Base-by-base conservation (phyloP, 441 rosid species). In the Breynia disticha region DNA sequence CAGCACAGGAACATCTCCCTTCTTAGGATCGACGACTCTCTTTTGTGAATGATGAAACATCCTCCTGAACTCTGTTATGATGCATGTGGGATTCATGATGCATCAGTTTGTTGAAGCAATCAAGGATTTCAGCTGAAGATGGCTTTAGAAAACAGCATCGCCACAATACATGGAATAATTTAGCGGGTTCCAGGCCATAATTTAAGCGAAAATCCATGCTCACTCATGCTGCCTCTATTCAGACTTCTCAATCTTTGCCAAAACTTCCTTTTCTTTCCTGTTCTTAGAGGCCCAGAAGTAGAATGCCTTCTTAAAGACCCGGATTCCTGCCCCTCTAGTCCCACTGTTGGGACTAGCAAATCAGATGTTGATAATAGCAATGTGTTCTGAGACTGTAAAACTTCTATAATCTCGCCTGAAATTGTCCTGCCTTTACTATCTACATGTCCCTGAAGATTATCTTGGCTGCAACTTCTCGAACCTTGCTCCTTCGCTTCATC, bases 181-280 rank as follows among this genome's bases (percentile, higher is more conserved):
- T 59, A 72, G 22, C 38, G 56, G 42, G 72, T 54, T 60, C 67
- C 71, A n/a, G 63, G 57, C 71, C 74, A 71, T 39, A 71, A 54
- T 46, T 68, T 75, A 11, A 59, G 50, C 6, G 74, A 57, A 61
- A 56, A 55, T 7, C 81, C 80, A 8, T 78, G 79, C 59, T 79
- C 82, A 45, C 82, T 79, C 59, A 20, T 64, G 67, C 80, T 78
- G 51, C 86, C 89, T 20, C 81, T 57, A 0, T 83, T 72, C 58
- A 68, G 63, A 57, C 70, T 71, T 73, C 70, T 73, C 41, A 82
- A 24, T 61, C 73, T 78, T 64, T 73, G 72, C 84, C 76, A 81
- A 59, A 82, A 79, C 16, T 64, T 64, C 48, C 66, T 55, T 61
- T 65, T 78, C 42, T 66, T 59, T 52, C 74, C 76, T 16, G 67